Evolutionary conservation across 2,329 filamentous ascomycete genomes (phyloP), one percentile per base, ranked within the genome.

Genomic region (Aureobasidium uvarum): DNA sequence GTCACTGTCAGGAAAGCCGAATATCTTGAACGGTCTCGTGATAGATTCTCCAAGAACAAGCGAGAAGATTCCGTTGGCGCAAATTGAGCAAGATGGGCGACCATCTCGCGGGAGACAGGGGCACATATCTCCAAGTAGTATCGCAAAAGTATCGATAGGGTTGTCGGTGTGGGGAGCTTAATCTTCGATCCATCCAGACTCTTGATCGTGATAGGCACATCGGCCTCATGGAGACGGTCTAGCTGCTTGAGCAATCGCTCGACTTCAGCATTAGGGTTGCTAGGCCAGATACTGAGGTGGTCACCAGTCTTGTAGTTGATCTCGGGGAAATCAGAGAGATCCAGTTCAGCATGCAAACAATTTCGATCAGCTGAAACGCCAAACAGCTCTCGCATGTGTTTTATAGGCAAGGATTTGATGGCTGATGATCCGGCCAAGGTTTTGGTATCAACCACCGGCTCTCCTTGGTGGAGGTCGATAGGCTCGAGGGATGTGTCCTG

Each of bases 101-200:
- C 70, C 6, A 72, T 74, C 55, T 80, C 78, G 50, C 78, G 72
- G 2, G 78, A 73, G 5, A 81, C 72, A 2, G 77, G 75, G 1
- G 72, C 77, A 66, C 78, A 74, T 67, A 83, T 79, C 62, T 83
- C 81, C 1, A 83, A 75, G 63, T 83, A 79, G 67, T 81, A 74
- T 6, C 75, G 72, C 68, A 83, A 77, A 3, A 80, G 73, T 0
- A 76, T 75, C 1, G 76, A 68, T 5, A 77, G 68, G 0, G 78
- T 78, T 1, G 76, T 79, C 0, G 77, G 77, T 2, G 75, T 77
- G 1, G 79, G 80, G 0, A 81, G 62, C 45, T 73, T 75, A 16
- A 71, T 68, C 67, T 74, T 76, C 7, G 68, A 71, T 46, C 67
- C 66, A 56, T 74, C 73, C 23, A 72, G 67, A n/a, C 71, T 70